phyloP scores from a whole-genome alignment of 2,329 filamentous ascomycete genomes.

The Penicillium sp. region DNA sequence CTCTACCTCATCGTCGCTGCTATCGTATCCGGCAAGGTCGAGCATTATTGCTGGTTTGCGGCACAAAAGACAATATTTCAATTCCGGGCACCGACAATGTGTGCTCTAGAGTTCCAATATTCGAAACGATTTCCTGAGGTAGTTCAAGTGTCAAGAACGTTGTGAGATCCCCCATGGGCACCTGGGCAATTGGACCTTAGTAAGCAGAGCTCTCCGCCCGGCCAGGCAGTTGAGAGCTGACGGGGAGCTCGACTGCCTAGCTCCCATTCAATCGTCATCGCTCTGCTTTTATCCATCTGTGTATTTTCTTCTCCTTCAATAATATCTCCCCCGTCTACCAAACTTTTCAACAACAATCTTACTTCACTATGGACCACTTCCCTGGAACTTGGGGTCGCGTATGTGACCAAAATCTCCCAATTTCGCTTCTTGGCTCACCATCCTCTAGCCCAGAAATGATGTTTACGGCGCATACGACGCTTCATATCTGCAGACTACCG shows the following conservation, averaged over 20 bases:
- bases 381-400: slow-evolving; percentile 68
- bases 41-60: slow-evolving; percentile 33
- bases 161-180: too few species aligned
- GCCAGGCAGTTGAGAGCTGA: neutral
- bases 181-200: slow-evolving; percentile 17
- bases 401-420: slow-evolving; percentile 19
- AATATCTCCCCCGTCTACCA: neutral
- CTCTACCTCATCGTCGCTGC: slow-evolving; percentile 46
- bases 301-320: slow-evolving; percentile 5
- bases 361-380: slow-evolving; percentile 62
- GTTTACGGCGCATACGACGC: slow-evolving; percentile 91
- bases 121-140: neutral
- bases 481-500: slow-evolving; percentile 72
- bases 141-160: neutral
- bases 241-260: slow-evolving; percentile 38
- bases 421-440: slow-evolving; percentile 35
- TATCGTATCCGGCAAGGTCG: slow-evolving; percentile 46
- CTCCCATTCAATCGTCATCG: slow-evolving; percentile 22
- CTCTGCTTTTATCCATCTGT: slow-evolving; percentile 11
- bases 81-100: too few species aligned
- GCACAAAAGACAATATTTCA: too few species aligned
- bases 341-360: neutral
- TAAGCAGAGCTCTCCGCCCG: slow-evolving; percentile 34
- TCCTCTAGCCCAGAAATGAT: slow-evolving; percentile 84
- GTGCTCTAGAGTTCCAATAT: neutral